These are phyloP conservation scores for Aspergillus felis DNA, from an alignment of 2,329 filamentous ascomycete genomes.

Conservation along the genomic window DNA sequence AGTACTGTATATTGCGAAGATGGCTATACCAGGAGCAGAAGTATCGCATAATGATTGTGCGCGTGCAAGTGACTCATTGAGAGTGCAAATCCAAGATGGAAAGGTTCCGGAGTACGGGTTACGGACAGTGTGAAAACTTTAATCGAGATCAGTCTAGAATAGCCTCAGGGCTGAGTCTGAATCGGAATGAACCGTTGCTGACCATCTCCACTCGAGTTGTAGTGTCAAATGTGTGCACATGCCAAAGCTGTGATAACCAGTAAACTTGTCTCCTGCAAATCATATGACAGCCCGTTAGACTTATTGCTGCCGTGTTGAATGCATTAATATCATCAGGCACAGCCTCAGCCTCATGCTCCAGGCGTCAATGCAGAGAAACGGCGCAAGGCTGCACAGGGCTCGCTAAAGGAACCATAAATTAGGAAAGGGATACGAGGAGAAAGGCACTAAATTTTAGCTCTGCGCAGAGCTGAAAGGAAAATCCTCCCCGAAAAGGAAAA, in stretches of 20 bases:
- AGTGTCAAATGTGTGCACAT: no score
- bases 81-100: background rate
- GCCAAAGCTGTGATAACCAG: no score
- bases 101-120: no score
- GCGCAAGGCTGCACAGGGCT: background rate
- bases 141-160: background rate
- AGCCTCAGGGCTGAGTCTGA: background rate
- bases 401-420: background rate
- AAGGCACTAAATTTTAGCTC: background rate
- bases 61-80: background rate
- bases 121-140: background rate
- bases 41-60: no score
- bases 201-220: background rate
- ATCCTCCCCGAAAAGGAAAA: background rate
- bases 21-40: no score
- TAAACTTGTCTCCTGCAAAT: background rate
- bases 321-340: background rate
- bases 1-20: no score
- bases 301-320: background rate
- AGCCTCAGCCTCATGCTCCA: background rate
- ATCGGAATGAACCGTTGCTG: background rate
- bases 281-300: background rate
- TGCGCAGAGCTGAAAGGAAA: background rate
- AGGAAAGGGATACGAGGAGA: background rate
- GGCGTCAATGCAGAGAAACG: no score